Evolutionary conservation across 1,139 yeast species (phyloP).

Genomic region (Debaryomyces subglobosus): DNA sequence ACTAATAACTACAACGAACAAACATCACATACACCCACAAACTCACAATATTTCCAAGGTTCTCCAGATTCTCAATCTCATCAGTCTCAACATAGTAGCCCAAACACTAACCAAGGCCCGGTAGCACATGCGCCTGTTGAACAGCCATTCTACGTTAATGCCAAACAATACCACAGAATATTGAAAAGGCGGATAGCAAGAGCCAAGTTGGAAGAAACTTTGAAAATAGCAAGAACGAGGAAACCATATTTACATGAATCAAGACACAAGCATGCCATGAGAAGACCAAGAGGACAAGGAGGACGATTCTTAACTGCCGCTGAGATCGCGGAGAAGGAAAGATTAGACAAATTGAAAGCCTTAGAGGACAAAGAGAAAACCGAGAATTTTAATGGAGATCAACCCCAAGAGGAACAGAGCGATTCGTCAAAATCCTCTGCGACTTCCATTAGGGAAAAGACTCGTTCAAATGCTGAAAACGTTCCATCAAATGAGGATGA

Average conservation of each 20-base stretch:
- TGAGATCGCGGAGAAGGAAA: constrained; percentile 85
- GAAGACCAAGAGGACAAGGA: constrained; percentile 98
- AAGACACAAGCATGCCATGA: constrained; percentile 98
- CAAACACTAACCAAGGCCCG: constrained; percentile 10
- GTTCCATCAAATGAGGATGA: constrained; percentile 15
- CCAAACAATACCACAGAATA: constrained; percentile 95
- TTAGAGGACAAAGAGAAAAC: constrained; percentile 32
- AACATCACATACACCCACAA: constrained; percentile 15
- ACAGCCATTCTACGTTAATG: constrained; percentile 96
- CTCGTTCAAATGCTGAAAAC: not conserved
- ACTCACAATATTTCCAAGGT: constrained; percentile 10
- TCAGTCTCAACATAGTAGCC: constrained; percentile 14
- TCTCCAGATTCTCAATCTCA: constrained; percentile 10
- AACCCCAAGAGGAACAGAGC: constrained; percentile 4
- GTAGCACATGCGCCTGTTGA: constrained; percentile 41
- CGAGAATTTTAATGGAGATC: constrained; percentile 5
- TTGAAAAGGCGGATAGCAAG: constrained; percentile 91
- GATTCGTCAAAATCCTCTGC: not conserved
- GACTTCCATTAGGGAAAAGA: not conserved
- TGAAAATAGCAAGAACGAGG: constrained; percentile 86
- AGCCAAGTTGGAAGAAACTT: constrained; percentile 86
- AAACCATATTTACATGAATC: constrained; percentile 96
- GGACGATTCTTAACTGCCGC: constrained; percentile 97
- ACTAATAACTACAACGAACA: constrained; percentile 6
- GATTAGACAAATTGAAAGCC: constrained; percentile 53